Evolutionary conservation across 1,139 yeast species (phyloP).

Genomic region (Geotrichum australiense): DNA sequence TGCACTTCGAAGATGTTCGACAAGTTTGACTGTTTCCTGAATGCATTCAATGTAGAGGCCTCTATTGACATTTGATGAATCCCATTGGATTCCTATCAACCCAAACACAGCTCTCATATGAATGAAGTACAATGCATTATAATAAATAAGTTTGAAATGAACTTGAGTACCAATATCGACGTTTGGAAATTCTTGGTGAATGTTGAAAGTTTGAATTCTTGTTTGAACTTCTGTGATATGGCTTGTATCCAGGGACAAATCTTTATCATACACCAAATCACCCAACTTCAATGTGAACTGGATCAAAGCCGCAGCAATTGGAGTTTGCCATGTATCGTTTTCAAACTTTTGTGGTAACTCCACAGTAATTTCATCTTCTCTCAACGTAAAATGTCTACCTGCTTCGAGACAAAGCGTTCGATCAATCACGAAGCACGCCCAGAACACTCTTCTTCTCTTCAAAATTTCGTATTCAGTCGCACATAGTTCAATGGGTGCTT

Average conservation of each 20-base stretch:
- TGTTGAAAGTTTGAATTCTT: conserved; percentile 20
- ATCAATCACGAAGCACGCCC: conserved; percentile 53
- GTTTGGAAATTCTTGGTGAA: conserved; percentile 15
- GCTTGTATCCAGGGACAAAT: conserved; percentile 20
- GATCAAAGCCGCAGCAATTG: conserved; percentile 39
- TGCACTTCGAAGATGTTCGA: conserved; percentile 32
- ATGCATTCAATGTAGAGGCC: conserved; percentile 19
- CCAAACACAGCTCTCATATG: conserved; percentile 18
- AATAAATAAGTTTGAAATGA: conserved; percentile 18
- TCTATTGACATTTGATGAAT: conserved; percentile 8
- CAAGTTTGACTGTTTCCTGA: conserved; percentile 28
- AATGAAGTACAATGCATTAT: conserved; percentile 14
- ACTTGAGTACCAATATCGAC: conserved; percentile 19
- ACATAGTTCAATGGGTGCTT: conserved; percentile 5
- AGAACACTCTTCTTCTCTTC: conserved; percentile 50
- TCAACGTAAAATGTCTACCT: conserved; percentile 44
- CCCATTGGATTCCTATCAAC: conserved; percentile 14
- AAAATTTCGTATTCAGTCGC: conserved; percentile 40
- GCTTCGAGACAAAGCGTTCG: conserved; percentile 48
- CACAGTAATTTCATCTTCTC: conserved; percentile 37
- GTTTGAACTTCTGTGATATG: conserved; percentile 15
- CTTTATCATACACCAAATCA: conserved; percentile 21
- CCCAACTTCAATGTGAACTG: conserved; percentile 23
- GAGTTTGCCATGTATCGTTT: conserved; percentile 50
- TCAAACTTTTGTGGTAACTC: conserved; percentile 37